Base-by-base conservation (phyloP, 148 eudicot species). In the Linanthus parryae region DNA sequence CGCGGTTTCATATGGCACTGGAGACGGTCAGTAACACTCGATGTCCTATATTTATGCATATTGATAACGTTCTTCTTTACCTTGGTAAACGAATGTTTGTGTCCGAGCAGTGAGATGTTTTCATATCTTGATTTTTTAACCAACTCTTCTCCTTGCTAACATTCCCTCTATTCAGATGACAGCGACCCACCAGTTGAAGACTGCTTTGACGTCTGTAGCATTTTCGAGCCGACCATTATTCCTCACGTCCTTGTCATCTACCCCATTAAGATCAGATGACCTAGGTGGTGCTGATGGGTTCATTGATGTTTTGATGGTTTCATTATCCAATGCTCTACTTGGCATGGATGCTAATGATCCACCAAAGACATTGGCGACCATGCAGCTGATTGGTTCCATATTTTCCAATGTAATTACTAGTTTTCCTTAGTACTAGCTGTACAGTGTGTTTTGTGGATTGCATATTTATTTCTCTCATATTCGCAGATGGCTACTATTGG, bases 281-380 rank as follows among this genome's bases (percentile, higher is more conserved):
- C 69, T 33, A 43, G 70, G 52, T 59, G 73, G 48, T 48, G 18
- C 72, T 18, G 72, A 71, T 63, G 76, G 78, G 53, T 77, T 49
- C 54, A 64, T 65, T 63, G 96, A 87, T 63, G 78, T 92, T 39
- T 62, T 92, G 74, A 77, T 82, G 80, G 72, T 87, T 58, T 77
- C 99, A 23, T 62, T 92, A 34, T 87, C 99, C 19, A 92, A 84
- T 77, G 90, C 99, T 24, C 68, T 92, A 67, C 78, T 92, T 64
- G 99, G 99, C 37, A 79, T 92, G 90, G 99, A 92, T 82, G 99
- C 99, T 49, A 92, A 92, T 72, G 99, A 92, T 66, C 99, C 99
- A 56, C 99, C 99, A 15, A 92, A 92, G 75, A 92, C 96, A 50
- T 48, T 87, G 80, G 99, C 99, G 39, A 87, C 94, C 56, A 92